Evolutionary conservation across 2,329 filamentous ascomycete genomes (phyloP).

Genomic region (Ploettnerulaceae sp.): DNA sequence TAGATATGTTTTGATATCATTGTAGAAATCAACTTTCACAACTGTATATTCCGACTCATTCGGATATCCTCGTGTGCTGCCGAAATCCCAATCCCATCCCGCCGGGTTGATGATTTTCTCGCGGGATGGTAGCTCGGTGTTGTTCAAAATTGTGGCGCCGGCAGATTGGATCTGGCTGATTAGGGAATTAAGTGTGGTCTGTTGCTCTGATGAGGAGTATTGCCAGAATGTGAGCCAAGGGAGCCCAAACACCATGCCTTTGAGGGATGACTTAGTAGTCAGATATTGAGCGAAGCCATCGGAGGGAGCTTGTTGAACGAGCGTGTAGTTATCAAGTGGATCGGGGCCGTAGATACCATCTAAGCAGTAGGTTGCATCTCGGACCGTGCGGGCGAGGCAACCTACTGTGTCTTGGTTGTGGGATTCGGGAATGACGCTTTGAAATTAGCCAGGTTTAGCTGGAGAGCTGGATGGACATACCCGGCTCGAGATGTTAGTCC

Average conservation of each 20-base stretch:
- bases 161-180: constrained; percentile 51
- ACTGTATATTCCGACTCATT: constrained; percentile 72
- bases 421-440: constrained; percentile 61
- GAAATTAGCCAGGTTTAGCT: constrained; percentile 40
- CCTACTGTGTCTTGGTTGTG: constrained; percentile 67
- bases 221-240: constrained; percentile 71
- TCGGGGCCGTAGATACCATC: constrained; percentile 66
- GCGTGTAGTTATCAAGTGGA: constrained; percentile 59
- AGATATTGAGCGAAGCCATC: constrained; percentile 54
- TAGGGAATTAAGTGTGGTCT: constrained; percentile 45
- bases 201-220: constrained; percentile 52
- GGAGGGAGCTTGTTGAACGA: constrained; percentile 49
- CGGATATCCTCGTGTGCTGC: constrained; percentile 54
- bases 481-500: constrained; percentile 62
- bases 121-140: constrained; percentile 62
- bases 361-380: constrained; percentile 62
- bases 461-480: constrained; percentile 13
- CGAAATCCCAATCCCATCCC: constrained; percentile 74
- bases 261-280: constrained; percentile 38
- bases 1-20: constrained; percentile 41
- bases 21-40: constrained; percentile 67
- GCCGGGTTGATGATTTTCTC: constrained; percentile 56
- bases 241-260: constrained; percentile 61
- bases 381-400: constrained; percentile 60
- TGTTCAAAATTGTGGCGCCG: constrained; percentile 64